phyloP scores from a whole-genome alignment of 2,329 filamentous ascomycete species.

The Claviceps cyperi region DNA sequence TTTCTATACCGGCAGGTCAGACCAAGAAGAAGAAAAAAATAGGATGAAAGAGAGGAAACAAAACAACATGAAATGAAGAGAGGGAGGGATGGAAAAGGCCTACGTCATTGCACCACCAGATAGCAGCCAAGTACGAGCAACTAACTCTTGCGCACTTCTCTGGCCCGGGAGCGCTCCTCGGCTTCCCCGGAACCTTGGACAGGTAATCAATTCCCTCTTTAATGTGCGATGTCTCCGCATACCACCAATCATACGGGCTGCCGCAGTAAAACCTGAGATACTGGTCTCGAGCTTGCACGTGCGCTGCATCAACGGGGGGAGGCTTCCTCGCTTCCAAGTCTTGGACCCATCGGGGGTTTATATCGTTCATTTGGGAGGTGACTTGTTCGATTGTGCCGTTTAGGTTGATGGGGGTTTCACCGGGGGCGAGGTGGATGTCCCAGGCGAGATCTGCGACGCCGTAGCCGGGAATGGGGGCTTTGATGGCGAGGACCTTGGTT shows the following conservation, averaged over 20 bases:
- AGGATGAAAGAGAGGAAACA: background rate
- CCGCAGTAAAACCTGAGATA: background rate
- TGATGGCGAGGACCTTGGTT: background rate
- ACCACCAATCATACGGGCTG: background rate
- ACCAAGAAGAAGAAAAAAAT: no score
- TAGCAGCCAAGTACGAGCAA: background rate
- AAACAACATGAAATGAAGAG: background rate
- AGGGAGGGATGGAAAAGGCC: background rate
- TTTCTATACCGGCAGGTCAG: background rate
- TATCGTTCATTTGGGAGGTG: background rate
- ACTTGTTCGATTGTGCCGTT: background rate
- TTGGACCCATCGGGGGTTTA: background rate
- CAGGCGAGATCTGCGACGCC: background rate
- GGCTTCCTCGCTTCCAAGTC: background rate
- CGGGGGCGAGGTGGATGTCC: background rate
- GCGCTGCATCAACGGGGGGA: background rate
- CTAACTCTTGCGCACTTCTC: background rate
- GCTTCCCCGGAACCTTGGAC: background rate
- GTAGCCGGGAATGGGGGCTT: background rate
- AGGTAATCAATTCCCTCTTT: background rate
- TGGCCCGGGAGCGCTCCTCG: background rate
- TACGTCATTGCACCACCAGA: conserved; percentile 5
- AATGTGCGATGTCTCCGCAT: background rate
- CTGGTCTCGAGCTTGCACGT: background rate
- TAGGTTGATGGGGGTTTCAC: background rate